Evolutionary conservation across 2,329 filamentous ascomycete genomes (phyloP).

Genomic region (Trichoderma arundinaceum): DNA sequence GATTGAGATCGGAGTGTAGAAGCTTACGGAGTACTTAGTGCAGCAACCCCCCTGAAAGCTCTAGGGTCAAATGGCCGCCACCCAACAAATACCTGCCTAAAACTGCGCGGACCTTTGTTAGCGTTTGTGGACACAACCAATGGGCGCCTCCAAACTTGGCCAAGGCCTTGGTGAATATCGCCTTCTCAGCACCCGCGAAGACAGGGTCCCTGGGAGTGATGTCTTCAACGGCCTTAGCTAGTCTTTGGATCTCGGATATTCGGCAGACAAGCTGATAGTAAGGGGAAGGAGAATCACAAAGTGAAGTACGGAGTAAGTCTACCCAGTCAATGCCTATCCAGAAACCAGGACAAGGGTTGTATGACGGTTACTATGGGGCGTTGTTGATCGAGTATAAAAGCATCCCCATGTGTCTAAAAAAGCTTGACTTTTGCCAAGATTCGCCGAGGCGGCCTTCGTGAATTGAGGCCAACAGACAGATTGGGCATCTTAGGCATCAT

Average conservation of each 20-base stretch:
- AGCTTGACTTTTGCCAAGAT: neutral
- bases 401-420: neutral
- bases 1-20: conserved; percentile 6
- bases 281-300: neutral
- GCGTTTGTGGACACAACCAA: conserved; percentile 1
- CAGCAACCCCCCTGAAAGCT: conserved; percentile 9
- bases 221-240: neutral
- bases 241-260: conserved; percentile 5
- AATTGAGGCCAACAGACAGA: neutral
- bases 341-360: neutral
- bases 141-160: neutral
- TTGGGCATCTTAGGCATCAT: neutral
- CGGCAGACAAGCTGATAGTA: neutral
- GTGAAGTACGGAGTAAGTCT: neutral
- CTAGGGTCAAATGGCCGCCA: neutral
- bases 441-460: neutral
- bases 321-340: neutral
- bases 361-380: neutral
- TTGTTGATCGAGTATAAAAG: conserved; percentile 3
- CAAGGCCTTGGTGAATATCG: neutral
- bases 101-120: conserved; percentile 22
- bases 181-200: neutral
- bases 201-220: neutral
- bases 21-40: conserved; percentile 22
- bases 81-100: conserved; percentile 19